Percentiles rank a stretch among this genome's conserved stretches.
Evolutionary conservation across 495 filamentous ascomycete species (phyloP).

Genomic region (Melanomma pulvis-pyrius): DNA sequence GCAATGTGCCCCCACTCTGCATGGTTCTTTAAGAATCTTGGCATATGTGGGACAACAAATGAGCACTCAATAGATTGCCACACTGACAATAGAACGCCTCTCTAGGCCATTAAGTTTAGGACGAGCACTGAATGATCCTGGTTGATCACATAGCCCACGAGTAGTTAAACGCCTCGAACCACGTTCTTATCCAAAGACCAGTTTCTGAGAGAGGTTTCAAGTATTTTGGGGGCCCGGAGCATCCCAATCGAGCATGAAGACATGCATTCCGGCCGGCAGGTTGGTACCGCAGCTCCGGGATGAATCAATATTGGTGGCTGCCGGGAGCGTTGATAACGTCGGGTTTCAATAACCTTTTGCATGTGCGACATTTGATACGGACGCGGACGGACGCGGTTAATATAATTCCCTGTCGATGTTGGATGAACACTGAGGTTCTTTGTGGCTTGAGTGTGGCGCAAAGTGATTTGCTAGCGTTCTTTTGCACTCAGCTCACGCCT

Average conservation of each 20-base stretch:
- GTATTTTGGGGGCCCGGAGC: not conserved
- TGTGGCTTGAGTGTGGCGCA: slow-evolving; percentile 23
- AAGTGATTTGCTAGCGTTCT: not conserved
- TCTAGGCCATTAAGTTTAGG: not conserved
- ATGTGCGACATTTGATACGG: slow-evolving; percentile 14
- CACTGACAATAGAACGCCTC: not conserved
- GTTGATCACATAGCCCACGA: too few relatives aligned
- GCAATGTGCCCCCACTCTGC: not conserved
- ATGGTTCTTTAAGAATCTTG: not conserved
- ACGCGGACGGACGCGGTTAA: not conserved
- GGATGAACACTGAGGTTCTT: not conserved
- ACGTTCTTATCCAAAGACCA: not conserved
- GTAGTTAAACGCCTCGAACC: too few relatives aligned
- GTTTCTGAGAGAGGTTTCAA: not conserved
- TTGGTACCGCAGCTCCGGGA: not conserved
- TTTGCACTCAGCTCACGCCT: not conserved
- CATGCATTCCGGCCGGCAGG: not conserved
- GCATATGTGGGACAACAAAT: not conserved
- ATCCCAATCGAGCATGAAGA: not conserved
- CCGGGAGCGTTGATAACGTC: slow-evolving; percentile 21
- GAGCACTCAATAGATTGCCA: not conserved
- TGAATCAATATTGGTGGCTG: slow-evolving; percentile 35
- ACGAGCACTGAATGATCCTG: not conserved
- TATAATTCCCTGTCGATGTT: slow-evolving; percentile 21
- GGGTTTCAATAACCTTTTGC: slow-evolving; percentile 27